Percentiles rank a stretch among this genome's conserved stretches.
Evolutionary conservation across 495 filamentous ascomycete species (phyloP).

Genomic region (Penicillium odoratum): DNA sequence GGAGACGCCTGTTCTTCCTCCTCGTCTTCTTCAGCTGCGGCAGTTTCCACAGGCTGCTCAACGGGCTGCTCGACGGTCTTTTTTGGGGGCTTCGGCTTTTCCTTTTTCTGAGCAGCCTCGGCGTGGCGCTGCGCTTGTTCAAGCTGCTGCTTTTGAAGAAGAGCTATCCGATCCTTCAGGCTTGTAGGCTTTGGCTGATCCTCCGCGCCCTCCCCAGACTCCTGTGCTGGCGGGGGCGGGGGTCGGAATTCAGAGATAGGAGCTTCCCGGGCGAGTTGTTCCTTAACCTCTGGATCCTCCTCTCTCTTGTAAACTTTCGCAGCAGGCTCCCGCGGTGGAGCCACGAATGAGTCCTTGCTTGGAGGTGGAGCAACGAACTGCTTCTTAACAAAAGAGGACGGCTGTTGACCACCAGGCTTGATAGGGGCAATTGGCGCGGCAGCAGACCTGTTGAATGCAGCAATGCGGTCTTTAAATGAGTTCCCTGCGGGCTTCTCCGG

Average conservation of each 20-base stretch:
- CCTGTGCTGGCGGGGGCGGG: conserved; percentile 48
- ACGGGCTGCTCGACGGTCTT: conserved; percentile 65
- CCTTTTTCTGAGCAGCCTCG: conserved; percentile 77
- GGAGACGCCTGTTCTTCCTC: conserved; percentile 37
- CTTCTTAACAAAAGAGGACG: conserved; percentile 84
- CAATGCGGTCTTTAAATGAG: conserved; percentile 93
- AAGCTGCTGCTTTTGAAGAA: conserved; percentile 90
- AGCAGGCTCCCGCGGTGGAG: conserved; percentile 65
- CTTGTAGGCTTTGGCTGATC: conserved; percentile 87
- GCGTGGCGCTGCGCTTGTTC: conserved; percentile 82
- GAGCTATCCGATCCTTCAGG: conserved; percentile 89
- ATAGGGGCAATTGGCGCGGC: conserved; percentile 84
- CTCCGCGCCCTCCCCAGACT: conserved; percentile 57
- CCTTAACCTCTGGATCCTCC: conserved; percentile 80
- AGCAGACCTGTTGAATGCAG: conserved; percentile 90
- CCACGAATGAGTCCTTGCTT: conserved; percentile 87
- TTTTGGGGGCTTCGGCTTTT: conserved; percentile 84
- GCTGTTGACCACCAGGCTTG: conserved; percentile 67
- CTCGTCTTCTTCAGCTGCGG: conserved; percentile 16
- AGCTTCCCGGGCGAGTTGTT: conserved; percentile 50
- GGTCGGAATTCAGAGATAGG: conserved; percentile 57
- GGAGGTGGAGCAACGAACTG: conserved; percentile 97
- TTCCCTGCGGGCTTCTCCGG: conserved; percentile 76
- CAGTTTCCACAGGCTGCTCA: conserved; percentile 19
- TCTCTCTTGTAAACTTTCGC: conserved; percentile 82